These are phyloP conservation scores for Dictyostelium citrinum DNA, from an alignment of 78 protist species.

Conservation along the genomic window DNA sequence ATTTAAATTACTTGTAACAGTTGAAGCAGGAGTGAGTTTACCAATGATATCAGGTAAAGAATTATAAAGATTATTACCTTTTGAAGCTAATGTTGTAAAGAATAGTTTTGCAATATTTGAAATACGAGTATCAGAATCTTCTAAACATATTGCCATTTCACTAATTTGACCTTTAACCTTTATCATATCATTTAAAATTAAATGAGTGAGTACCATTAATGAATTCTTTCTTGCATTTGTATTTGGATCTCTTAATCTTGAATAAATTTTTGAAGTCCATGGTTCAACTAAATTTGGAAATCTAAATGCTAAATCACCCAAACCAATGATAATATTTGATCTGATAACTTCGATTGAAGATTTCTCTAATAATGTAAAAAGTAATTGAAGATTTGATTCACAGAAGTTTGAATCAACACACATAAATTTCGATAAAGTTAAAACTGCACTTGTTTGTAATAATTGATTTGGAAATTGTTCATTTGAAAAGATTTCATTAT, in stretches of 20 bases:
- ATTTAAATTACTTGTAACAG: background rate
- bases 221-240: constrained; percentile 86
- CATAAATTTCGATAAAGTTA: constrained; percentile 90
- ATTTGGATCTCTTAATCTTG: constrained; percentile 83
- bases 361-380: constrained; percentile 69
- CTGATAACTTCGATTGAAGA: constrained; percentile 50
- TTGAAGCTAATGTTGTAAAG: constrained; percentile 16
- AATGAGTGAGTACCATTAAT: constrained; percentile 94
- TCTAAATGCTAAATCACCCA: constrained; percentile 93
- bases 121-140: constrained; percentile 76
- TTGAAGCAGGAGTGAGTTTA: constrained; percentile 16
- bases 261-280: constrained; percentile 89
- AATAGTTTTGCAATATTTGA: constrained; percentile 67
- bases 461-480: background rate
- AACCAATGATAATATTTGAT: constrained; percentile 88
- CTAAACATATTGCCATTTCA: constrained; percentile 85
- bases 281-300: constrained; percentile 95
- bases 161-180: constrained; percentile 63
- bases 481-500: constrained; percentile 1
- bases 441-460: constrained; percentile 76
- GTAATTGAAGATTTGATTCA: constrained; percentile 70
- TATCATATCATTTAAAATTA: constrained; percentile 96
- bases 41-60: constrained; percentile 93
- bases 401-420: constrained; percentile 73
- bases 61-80: constrained; percentile 90